These are phyloP conservation scores for Arthrobotrys entomopaga DNA, from an alignment of 2,329 filamentous ascomycete species.

Conservation along the genomic window DNA sequence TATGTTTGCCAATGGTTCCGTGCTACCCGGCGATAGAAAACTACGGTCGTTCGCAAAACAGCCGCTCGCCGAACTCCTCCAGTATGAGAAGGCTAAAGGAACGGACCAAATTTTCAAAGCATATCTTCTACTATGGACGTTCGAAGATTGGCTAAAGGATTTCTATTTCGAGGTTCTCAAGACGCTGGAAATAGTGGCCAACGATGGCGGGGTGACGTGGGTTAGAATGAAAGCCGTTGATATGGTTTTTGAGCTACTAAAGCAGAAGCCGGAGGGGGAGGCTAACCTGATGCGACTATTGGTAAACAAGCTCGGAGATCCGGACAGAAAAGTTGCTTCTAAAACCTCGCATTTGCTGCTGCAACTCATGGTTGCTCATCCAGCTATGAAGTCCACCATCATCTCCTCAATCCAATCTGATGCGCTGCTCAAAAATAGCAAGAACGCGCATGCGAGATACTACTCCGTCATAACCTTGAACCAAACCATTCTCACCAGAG, in stretches of 20 bases:
- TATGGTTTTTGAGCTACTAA: slow-evolving; percentile 89
- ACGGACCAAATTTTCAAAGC: slow-evolving; percentile 71
- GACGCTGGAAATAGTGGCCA: slow-evolving; percentile 89
- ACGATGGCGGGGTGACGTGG: slow-evolving; percentile 88
- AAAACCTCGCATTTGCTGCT: slow-evolving; percentile 92
- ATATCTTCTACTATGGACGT: slow-evolving; percentile 88
- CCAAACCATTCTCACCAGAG: slow-evolving; percentile 88
- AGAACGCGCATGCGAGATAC: slow-evolving; percentile 89
- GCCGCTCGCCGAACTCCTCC: slow-evolving; percentile 68
- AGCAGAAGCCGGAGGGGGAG: slow-evolving; percentile 97
- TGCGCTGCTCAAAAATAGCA: slow-evolving; percentile 84
- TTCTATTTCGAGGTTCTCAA: slow-evolving; percentile 94
- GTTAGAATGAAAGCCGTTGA: slow-evolving; percentile 87
- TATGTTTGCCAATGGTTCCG: slow-evolving; percentile 85
- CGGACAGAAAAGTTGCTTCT: slow-evolving; percentile 93
- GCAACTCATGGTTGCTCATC: slow-evolving; percentile 87
- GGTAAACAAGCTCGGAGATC: slow-evolving; percentile 96
- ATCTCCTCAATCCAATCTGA: slow-evolving; percentile 87
- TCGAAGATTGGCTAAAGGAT: slow-evolving; percentile 94
- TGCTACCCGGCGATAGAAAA: slow-evolving; percentile 84
- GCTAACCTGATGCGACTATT: slow-evolving; percentile 88
- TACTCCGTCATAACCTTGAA: slow-evolving; percentile 97
- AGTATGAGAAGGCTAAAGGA: slow-evolving; percentile 73
- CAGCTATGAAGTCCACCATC: slow-evolving; percentile 91
- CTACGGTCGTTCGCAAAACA: slow-evolving; percentile 82